phyloP scores from a whole-genome alignment of 2,329 filamentous ascomycete species.

The Pseudogymnoascus sp. region DNA sequence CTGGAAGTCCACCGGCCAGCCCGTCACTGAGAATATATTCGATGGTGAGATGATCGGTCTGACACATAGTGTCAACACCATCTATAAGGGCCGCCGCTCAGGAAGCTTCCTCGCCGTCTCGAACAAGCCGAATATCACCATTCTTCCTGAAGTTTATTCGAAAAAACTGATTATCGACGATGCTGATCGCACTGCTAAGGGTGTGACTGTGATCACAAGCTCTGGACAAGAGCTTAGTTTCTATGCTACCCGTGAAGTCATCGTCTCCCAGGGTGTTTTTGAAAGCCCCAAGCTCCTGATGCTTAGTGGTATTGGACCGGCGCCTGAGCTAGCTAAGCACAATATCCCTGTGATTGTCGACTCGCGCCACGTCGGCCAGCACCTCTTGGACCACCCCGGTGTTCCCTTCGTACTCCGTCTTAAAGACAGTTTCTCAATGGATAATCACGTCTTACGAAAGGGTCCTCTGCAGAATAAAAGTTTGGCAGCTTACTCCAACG shows the following conservation, averaged over 20 bases:
- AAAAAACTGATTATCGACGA: slow-evolving; percentile 50
- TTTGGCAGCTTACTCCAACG: too few relatives aligned
- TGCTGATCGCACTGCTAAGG: slow-evolving; percentile 33
- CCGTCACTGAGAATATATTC: slow-evolving; percentile 45
- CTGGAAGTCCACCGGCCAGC: slow-evolving; percentile 48
- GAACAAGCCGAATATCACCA: slow-evolving; percentile 49
- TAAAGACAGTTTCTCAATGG: too few relatives aligned
- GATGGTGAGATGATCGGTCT: slow-evolving; percentile 50
- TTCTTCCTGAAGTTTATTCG: slow-evolving; percentile 42
- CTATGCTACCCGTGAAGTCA: slow-evolving; percentile 29
- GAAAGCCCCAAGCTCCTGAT: slow-evolving; percentile 14
- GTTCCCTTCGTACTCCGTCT: slow-evolving; percentile 27
- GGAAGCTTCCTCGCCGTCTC: slow-evolving; percentile 46
- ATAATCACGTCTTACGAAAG: too few relatives aligned
- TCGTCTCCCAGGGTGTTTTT: slow-evolving; percentile 14
- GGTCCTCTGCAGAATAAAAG: too few relatives aligned
- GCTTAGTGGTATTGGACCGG: slow-evolving; percentile 15
- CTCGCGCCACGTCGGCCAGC: slow-evolving; percentile 29
- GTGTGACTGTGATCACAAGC: slow-evolving; percentile 41
- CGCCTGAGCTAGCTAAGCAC: slow-evolving; percentile 30
- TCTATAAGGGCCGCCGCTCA: slow-evolving; percentile 51
- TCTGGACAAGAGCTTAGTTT: slow-evolving; percentile 40
- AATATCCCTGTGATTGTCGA: slow-evolving; percentile 25
- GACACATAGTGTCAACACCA: slow-evolving; percentile 47
- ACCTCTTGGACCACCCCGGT: slow-evolving; percentile 35